Conservation (phyloP, 148 eudicot species). For the Linanthus parryae region DNA sequence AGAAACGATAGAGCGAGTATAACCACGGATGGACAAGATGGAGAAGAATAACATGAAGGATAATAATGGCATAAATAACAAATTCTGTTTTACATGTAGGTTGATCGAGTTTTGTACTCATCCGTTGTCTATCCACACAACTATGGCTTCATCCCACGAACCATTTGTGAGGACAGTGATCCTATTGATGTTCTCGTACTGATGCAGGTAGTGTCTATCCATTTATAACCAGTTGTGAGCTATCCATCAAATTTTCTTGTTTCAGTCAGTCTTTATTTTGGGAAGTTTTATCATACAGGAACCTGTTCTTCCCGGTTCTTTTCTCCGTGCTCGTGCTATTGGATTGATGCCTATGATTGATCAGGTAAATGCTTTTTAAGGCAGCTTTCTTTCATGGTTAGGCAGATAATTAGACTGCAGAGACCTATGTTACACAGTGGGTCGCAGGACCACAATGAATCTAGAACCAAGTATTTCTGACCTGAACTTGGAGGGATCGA, state of each 20-base stretch:
- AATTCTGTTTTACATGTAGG: slow-evolving; percentile 35
- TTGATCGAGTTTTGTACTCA: slow-evolving; percentile 84
- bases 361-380: slow-evolving; percentile 44
- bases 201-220: slow-evolving; percentile 62
- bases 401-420: too few species aligned
- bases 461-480: too few species aligned
- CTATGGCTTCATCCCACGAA: slow-evolving; percentile 94
- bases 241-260: too few species aligned
- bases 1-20: too few species aligned
- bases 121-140: slow-evolving; percentile 97
- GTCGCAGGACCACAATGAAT: too few species aligned
- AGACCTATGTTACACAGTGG: too few species aligned
- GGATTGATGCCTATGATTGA: slow-evolving; percentile 99
- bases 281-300: too few species aligned
- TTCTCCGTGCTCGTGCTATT: slow-evolving; percentile 93
- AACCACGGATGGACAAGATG: too few species aligned
- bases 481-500: too few species aligned
- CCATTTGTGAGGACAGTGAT: slow-evolving; percentile 90
- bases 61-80: neutral
- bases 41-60: neutral
- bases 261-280: too few species aligned
- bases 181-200: slow-evolving; percentile 90
- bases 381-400: slow-evolving; percentile 6
- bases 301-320: slow-evolving; percentile 79
- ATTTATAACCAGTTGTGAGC: neutral